These are phyloP conservation scores for Leccinum colubrinum DNA, from an alignment of 1,284 basidiomycete genomes.

Conservation along the genomic window DNA sequence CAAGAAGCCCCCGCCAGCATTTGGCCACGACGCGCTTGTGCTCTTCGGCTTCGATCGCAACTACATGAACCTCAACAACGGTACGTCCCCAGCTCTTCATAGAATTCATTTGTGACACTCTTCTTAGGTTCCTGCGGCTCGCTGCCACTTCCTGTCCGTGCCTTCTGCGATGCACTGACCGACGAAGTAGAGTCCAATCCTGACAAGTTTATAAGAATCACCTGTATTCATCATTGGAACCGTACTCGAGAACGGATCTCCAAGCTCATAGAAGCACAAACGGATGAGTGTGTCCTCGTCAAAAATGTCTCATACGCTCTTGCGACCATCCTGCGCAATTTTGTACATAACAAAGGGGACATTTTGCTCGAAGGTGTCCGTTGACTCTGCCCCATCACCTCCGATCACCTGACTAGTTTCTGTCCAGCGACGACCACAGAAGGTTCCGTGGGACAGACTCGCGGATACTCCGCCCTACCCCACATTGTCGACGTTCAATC, in stretches of 20 bases:
- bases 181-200: conserved; percentile 57
- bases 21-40: conserved; percentile 51
- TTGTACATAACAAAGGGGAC: conserved; percentile 48
- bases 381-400: neutral
- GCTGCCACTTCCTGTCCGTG: conserved; percentile 57
- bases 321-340: conserved; percentile 63
- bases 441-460: conserved; percentile 54
- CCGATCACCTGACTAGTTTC: neutral
- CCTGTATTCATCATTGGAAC: conserved; percentile 34
- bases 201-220: conserved; percentile 58
- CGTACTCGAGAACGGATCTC: conserved; percentile 51
- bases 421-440: conserved; percentile 67
- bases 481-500: conserved; percentile 45
- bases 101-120: neutral
- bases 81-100: conserved; percentile 31
- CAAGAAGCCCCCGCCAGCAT: conserved; percentile 37
- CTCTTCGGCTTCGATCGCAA: conserved; percentile 53
- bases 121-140: conserved; percentile 67
- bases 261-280: conserved; percentile 41
- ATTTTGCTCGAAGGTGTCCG: conserved; percentile 39
- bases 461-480: conserved; percentile 58
- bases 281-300: conserved; percentile 67
- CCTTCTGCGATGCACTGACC: conserved; percentile 44
- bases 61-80: conserved; percentile 68
- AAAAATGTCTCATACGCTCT: conserved; percentile 67